Evolutionary conservation across 768 basidiomycete species (phyloP).

Genomic region (Trametes sanguinea): DNA sequence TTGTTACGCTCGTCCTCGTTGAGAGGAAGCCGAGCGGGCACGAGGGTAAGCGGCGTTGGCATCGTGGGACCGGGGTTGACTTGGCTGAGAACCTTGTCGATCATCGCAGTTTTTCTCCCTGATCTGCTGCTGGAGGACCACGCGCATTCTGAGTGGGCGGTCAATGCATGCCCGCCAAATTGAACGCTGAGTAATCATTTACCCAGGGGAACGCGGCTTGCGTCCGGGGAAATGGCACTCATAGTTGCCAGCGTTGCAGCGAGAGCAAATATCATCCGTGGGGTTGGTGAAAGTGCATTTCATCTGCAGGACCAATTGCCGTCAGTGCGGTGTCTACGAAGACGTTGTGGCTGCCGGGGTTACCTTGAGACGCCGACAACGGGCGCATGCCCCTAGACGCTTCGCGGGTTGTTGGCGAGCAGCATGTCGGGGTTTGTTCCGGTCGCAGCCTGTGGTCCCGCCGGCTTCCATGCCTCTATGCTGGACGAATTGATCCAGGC

Average conservation of each 20-base stretch:
- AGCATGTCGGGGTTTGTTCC: slow-evolving; percentile 6
- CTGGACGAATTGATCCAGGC: slow-evolving; percentile 12
- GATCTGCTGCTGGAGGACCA: slow-evolving; percentile 35
- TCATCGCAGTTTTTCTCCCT: slow-evolving; percentile 36
- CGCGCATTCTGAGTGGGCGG: slow-evolving; percentile 29
- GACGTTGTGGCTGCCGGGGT: neutral
- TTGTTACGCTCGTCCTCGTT: slow-evolving; percentile 28
- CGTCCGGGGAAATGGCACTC: slow-evolving; percentile 35
- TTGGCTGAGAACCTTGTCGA: slow-evolving; percentile 29
- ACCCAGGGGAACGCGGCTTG: slow-evolving; percentile 39
- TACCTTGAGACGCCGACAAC: slow-evolving; percentile 33
- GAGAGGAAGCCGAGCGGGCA: slow-evolving; percentile 29
- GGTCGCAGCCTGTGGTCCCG: slow-evolving; percentile 13
- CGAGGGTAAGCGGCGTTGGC: slow-evolving; percentile 34
- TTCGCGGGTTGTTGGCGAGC: slow-evolving; percentile 9
- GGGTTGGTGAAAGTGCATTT: slow-evolving; percentile 30
- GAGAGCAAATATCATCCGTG: slow-evolving; percentile 24
- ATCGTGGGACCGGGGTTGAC: slow-evolving; percentile 31
- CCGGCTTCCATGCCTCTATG: neutral
- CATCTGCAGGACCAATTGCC: slow-evolving; percentile 18
- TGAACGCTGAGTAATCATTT: neutral
- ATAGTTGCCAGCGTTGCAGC: slow-evolving; percentile 32
- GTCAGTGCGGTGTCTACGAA: neutral
- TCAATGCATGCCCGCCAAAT: neutral
- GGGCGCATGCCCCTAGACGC: slow-evolving; percentile 30